Base-by-base conservation (phyloP, 345 rosid species). In the Eucalyptus camaldulensis region DNA sequence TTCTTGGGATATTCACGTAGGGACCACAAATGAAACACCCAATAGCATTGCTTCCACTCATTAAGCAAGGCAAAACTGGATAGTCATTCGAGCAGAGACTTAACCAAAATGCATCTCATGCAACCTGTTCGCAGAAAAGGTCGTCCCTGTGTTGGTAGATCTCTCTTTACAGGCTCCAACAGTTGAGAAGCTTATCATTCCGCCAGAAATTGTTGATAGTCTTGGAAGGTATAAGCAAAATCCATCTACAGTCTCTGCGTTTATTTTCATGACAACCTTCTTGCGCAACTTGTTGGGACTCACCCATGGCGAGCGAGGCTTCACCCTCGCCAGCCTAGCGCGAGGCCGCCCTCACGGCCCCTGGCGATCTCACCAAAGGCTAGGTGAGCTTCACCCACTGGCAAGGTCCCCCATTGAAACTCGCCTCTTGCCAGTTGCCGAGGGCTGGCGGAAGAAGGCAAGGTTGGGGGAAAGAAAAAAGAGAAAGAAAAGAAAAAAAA, bases 191-290 rank as follows among this genome's bases (percentile, higher is more conserved):
- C 93, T 94, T 90, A 96, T 92, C 43, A 88, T 96, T 85, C 93
- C 93, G 87, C 95, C 95, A 3, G 99, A 97, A 94, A 90, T 96
- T 92, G 95, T 97, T 90, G 98, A 95, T 86, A 92, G 92, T 89
- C 95, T 97, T 87, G 96, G 95, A 92, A 95, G 99, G 99, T 97
- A 95, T 87, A 50, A 50, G 45, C 86, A 89, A 47, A 83, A 90
- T 90, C 17, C 80, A 40, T 91, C 19, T 51, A 8, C 19, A 14
- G 54, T 44, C 45, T 10, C 67, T 37, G 44, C 85, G 86, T 67
- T 22, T n/a, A 29, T 69, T 44, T 54, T 51, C 5, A 27, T 72
- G 31, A 69, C 8, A 69, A 37, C 80, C 40, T 69, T 69, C 25
- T 80, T 80, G 86, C 37, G 40, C 40, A 80, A 25, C 47, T 80